phyloP scores from a whole-genome alignment of 352 stramenopile genomes.

The Peronospora farinosa region DNA sequence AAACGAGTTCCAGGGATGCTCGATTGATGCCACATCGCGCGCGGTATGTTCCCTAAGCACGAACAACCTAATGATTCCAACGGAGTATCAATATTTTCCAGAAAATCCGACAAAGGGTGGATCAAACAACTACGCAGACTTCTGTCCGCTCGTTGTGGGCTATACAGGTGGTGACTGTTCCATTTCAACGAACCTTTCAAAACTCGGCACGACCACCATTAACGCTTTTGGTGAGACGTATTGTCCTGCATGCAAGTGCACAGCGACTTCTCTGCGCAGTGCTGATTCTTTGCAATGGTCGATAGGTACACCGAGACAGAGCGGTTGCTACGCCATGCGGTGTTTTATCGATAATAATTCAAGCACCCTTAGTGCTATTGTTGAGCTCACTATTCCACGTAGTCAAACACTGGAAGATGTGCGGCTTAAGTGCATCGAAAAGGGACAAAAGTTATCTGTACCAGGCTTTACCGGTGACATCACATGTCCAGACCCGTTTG shows the following conservation, averaged over 20 bases:
- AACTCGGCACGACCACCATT: slow-evolving; percentile 30
- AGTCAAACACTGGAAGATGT: slow-evolving; percentile 14
- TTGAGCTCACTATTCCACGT: slow-evolving; percentile 41
- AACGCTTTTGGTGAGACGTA: slow-evolving; percentile 75
- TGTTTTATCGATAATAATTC: slow-evolving; percentile 24
- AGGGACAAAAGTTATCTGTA: slow-evolving; percentile 35
- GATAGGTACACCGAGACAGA: slow-evolving; percentile 41
- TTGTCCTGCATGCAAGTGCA: slow-evolving; percentile 62
- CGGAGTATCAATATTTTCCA: slow-evolving; percentile 56
- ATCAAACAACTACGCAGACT: slow-evolving; percentile 45
- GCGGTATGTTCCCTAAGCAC: slow-evolving; percentile 45
- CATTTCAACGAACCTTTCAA: slow-evolving; percentile 36
- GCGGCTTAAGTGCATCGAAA: slow-evolving; percentile 39
- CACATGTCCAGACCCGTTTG: slow-evolving; percentile 55
- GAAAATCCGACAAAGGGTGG: slow-evolving; percentile 32
- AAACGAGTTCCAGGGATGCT: slow-evolving; percentile 43
- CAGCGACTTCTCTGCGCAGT: slow-evolving; percentile 48
- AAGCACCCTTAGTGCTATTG: slow-evolving; percentile 3
- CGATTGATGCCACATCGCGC: slow-evolving; percentile 54
- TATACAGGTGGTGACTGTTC: slow-evolving; percentile 52
- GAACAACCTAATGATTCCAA: slow-evolving; percentile 29
- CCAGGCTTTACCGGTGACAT: slow-evolving; percentile 45
- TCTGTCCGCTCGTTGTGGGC: no score
- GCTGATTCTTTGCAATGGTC: slow-evolving; percentile 42
- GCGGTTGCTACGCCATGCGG: slow-evolving; percentile 56